Percentiles rank a stretch among this genome's conserved stretches.
phyloP scores from a whole-genome alignment of 1,284 basidiomycete genomes.

The Prillingera fragicola region DNA sequence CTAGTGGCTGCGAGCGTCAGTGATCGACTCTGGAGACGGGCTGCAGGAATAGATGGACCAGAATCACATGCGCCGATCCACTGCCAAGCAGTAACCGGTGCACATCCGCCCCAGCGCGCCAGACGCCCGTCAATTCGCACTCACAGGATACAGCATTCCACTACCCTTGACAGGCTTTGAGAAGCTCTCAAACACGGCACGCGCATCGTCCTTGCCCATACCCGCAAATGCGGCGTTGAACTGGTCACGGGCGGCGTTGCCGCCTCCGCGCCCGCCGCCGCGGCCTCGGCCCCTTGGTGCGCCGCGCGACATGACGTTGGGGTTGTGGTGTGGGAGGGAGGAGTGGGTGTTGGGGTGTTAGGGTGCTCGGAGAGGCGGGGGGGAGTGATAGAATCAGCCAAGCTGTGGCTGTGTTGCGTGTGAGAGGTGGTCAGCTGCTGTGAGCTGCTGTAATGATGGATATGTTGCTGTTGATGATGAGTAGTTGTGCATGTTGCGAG shows the following conservation, averaged over 20 bases:
- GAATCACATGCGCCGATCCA: neutral
- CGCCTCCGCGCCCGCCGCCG: slow-evolving; percentile 12
- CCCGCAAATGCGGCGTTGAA: slow-evolving; percentile 22
- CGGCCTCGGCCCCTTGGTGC: slow-evolving; percentile 16
- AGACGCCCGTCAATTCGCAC: slow-evolving; percentile 8
- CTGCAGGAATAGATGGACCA: neutral
- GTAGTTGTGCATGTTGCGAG: no score
- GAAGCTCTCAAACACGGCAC: slow-evolving; percentile 18
- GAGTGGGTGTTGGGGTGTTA: neutral
- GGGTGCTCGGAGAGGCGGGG: no score
- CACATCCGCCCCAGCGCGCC: no score
- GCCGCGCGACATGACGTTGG: slow-evolving; percentile 3
- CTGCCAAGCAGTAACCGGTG: neutral
- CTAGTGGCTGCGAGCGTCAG: slow-evolving; percentile 24
- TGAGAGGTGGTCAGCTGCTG: no score
- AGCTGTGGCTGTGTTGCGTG: no score
- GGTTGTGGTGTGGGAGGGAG: neutral
- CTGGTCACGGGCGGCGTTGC: slow-evolving; percentile 13
- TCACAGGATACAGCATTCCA: slow-evolving; percentile 41
- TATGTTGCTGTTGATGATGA: no score
- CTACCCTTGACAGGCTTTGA: slow-evolving; percentile 25
- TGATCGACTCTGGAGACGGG: neutral
- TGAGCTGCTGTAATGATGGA: no score
- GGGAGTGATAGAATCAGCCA: neutral
- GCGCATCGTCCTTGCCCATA: slow-evolving; percentile 22